Evolutionary conservation across 768 basidiomycete genomes (phyloP), one percentile per base, ranked within the genome.

Genomic region (Russula virescens): DNA sequence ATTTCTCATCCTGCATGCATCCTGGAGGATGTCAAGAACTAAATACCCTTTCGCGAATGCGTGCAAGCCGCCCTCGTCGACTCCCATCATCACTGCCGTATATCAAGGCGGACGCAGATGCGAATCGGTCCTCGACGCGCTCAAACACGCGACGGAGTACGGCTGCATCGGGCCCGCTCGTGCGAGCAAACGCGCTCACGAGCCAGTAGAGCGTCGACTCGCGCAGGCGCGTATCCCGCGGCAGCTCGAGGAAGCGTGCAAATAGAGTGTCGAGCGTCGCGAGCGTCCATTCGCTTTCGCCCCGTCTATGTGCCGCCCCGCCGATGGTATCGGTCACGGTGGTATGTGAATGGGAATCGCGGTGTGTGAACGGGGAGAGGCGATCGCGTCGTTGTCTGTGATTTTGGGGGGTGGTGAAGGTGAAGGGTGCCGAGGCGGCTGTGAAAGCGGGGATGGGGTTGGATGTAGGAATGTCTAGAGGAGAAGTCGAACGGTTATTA

Each of bases 201-300:
- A 89, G 78, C 84, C 88, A 90, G 70, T 83, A 87, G 23, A 90
- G 66, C 46, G 78, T 73, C 23, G 78, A 73, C 35, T 74, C 74
- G 18, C 78, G 80, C 2, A 83, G 78, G 23, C 72, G 72, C 45
- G 74, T 72, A 55, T 75, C 73, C 14, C 64, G 66, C 0, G 86
- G 81, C 43, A 89, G 74, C n/a, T 73, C 71, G 34, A 92, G 73
- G 73, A 92, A 92, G 28, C 78, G 76, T 28, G 80, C 72, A 68
- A 89, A 88, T 25, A 93, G 68, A 1, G 75, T 69, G 8, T 79
- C 71, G 47, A 94, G 81, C 64, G 82, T 81, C 5, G 77, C 71
- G 59, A 83, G 73, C 13, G 80, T 80, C 90, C 89, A 94, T 47
- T 58, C 26, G 53, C 58, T 42, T 35, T 52, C 21, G 4, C n/a